These are phyloP conservation scores for Clonostachys byssicola DNA, from an alignment of 2,329 filamentous ascomycete genomes.

Conservation along the genomic window DNA sequence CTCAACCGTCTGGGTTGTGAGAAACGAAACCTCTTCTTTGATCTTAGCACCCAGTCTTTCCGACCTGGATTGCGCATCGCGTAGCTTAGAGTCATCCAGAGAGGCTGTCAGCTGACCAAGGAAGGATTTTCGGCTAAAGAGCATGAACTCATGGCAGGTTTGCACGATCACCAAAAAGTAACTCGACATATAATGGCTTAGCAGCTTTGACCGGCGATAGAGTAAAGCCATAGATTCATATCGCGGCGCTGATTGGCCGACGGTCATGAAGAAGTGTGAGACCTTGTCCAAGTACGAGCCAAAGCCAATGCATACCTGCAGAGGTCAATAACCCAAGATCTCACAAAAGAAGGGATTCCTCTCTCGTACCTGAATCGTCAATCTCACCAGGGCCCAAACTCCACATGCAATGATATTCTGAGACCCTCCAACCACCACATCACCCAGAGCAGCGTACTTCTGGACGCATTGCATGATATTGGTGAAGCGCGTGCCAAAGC, in stretches of 20 bases:
- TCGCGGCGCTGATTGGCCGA: constrained; percentile 28
- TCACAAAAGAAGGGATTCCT: too few relatives aligned
- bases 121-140: constrained; percentile 20
- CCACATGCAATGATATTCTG: constrained; percentile 37
- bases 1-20: background rate
- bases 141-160: constrained; percentile 26
- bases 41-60: constrained; percentile 2
- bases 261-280: constrained; percentile 28
- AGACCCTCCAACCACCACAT: constrained; percentile 25
- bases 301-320: constrained; percentile 1
- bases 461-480: background rate
- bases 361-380: constrained; percentile 27
- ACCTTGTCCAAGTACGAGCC: constrained; percentile 24
- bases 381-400: constrained; percentile 33
- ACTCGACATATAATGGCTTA: constrained; percentile 24
- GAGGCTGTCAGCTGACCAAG: constrained; percentile 20
- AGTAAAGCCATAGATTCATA: constrained; percentile 27
- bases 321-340: background rate
- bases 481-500: background rate
- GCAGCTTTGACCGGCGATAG: constrained; percentile 23
- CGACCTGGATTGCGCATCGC: constrained; percentile 20
- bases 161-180: constrained; percentile 30
- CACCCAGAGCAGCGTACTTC: background rate
- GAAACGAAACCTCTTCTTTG: background rate
- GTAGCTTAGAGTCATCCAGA: constrained; percentile 18